Evolutionary conservation across 345 rosid species (phyloP).

Genomic region (Rhodamnia argentea): DNA sequence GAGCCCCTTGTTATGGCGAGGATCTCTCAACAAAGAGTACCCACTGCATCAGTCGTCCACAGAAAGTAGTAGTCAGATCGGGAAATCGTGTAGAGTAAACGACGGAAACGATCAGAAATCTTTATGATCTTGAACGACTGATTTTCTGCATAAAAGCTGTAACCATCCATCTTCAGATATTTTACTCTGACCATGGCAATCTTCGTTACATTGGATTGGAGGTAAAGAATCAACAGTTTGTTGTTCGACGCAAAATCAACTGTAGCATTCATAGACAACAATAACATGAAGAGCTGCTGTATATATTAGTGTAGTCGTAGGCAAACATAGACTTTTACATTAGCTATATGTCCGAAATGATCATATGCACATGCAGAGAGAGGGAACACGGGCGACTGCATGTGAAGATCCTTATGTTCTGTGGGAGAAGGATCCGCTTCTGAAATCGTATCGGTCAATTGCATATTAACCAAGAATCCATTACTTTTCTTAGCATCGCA

Average conservation of each 20-base stretch:
- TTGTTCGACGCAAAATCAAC: background rate
- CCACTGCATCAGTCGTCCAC: constrained; percentile 36
- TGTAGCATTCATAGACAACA: background rate
- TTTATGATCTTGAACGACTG: too few species aligned
- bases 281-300: background rate
- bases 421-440: background rate
- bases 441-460: background rate
- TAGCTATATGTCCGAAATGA: background rate
- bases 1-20: constrained; percentile 87
- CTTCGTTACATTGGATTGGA: background rate
- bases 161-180: background rate
- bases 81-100: background rate
- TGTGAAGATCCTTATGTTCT: background rate
- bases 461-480: background rate
- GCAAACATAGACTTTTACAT: background rate
- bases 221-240: background rate
- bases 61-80: background rate
- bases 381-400: background rate
- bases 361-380: background rate
- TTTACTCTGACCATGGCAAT: background rate
- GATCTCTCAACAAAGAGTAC: constrained; percentile 70
- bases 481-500: background rate
- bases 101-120: background rate
- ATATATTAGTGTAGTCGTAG: background rate
- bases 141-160: background rate